phyloP scores from a whole-genome alignment of 805 yeast genomes.

The Yamadazyma endophytica region DNA sequence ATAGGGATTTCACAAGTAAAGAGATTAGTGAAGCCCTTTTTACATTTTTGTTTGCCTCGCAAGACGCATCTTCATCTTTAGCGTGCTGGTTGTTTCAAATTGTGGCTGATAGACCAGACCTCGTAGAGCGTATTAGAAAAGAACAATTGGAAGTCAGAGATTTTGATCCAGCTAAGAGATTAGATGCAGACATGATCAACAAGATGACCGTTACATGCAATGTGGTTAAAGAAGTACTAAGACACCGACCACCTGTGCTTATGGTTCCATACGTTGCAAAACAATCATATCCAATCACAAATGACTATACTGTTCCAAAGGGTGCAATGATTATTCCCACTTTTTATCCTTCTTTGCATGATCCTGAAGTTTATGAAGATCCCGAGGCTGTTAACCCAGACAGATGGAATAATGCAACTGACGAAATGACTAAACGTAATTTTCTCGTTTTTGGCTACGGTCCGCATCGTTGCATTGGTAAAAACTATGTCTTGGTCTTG shows the following conservation, averaged over 20 bases:
- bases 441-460: constrained; percentile 98
- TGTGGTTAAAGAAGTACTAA: constrained; percentile 89
- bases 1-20: constrained; percentile 81
- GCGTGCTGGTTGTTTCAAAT: constrained; percentile 98
- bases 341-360: constrained; percentile 92
- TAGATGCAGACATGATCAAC: constrained; percentile 72
- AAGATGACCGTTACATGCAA: constrained; percentile 82
- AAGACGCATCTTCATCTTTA: constrained; percentile 95
- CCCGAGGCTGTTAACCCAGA: constrained; percentile 96
- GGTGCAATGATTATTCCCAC: constrained; percentile 98
- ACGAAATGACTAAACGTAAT: constrained; percentile 74
- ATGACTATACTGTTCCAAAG: constrained; percentile 87
- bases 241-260: constrained; percentile 95
- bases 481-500: constrained; percentile 86
- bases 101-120: constrained; percentile 93
- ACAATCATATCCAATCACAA: constrained; percentile 77
- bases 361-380: constrained; percentile 91
- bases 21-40: constrained; percentile 96
- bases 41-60: constrained; percentile 95
- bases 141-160: constrained; percentile 84
- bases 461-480: constrained; percentile 94
- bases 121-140: constrained; percentile 78
- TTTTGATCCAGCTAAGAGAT: constrained; percentile 61
- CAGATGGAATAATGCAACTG: constrained; percentile 87
- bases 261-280: constrained; percentile 98